Evolutionary conservation across 2,329 filamentous ascomycete species (phyloP).

Genomic region (Ilyonectria robusta): DNA sequence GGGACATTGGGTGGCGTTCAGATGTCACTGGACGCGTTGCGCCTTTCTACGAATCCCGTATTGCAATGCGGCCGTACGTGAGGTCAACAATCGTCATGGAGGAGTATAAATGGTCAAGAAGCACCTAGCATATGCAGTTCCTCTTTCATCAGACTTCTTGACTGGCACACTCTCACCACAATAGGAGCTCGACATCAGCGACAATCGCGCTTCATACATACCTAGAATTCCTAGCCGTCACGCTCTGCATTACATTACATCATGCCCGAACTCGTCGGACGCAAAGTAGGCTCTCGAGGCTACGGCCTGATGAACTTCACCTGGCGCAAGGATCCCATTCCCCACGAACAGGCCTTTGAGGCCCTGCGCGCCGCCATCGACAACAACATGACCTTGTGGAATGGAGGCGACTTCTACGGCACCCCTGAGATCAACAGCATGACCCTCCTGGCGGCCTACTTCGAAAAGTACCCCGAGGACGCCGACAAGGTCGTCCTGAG

Average conservation of each 20-base stretch:
- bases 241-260: background rate
- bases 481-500: conserved; percentile 68
- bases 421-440: conserved; percentile 59
- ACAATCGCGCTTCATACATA: background rate
- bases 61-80: background rate
- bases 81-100: background rate
- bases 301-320: conserved; percentile 1
- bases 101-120: background rate
- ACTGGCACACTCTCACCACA: background rate
- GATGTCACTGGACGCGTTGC: too few relatives aligned
- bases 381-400: conserved; percentile 34
- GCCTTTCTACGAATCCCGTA: background rate
- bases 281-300: background rate
- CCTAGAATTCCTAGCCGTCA: background rate
- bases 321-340: conserved; percentile 5
- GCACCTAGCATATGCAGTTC: background rate
- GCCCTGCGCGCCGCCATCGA: conserved; percentile 35
- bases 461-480: conserved; percentile 68
- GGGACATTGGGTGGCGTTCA: too few relatives aligned
- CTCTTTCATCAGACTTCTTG: background rate
- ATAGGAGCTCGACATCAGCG: background rate
- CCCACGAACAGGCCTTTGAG: conserved; percentile 11
- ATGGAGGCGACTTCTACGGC: conserved; percentile 51
- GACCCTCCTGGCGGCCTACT: conserved; percentile 63
- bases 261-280: background rate